Evolutionary conservation across 2,329 filamentous ascomycete species (phyloP).

Genomic region (Escovopsis weberi): DNA sequence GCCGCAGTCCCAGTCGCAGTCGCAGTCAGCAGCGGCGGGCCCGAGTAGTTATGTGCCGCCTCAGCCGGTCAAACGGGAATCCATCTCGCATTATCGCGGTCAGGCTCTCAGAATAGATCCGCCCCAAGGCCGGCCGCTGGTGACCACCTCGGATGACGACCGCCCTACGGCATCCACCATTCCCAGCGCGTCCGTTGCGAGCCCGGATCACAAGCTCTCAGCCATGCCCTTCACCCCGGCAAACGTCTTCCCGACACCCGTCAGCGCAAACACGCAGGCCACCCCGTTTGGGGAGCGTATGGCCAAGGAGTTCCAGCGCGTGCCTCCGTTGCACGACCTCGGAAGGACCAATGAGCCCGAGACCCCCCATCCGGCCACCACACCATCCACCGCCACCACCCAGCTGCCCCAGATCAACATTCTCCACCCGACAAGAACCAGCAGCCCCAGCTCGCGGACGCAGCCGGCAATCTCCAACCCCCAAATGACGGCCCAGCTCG

Average conservation of each 20-base stretch:
- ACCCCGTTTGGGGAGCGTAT: slow-evolving; percentile 32
- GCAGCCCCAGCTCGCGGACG: slow-evolving; percentile 28
- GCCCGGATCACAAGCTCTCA: slow-evolving; percentile 48
- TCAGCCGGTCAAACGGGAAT: slow-evolving; percentile 37
- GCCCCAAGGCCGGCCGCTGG: slow-evolving; percentile 40
- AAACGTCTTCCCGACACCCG: slow-evolving; percentile 46
- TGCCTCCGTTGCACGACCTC: slow-evolving; percentile 46
- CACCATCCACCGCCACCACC: slow-evolving; percentile 8
- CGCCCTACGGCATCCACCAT: slow-evolving; percentile 44
- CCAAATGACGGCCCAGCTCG: slow-evolving; percentile 44
- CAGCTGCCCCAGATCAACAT: slow-evolving; percentile 44
- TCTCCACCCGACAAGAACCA: slow-evolving; percentile 34
- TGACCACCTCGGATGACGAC: slow-evolving; percentile 36
- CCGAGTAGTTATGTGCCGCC: slow-evolving; percentile 13
- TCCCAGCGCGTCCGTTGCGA: slow-evolving; percentile 40
- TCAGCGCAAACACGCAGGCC: slow-evolving; percentile 39
- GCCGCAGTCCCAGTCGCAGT: slow-evolving; percentile 1
- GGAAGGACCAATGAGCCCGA: slow-evolving; percentile 38
- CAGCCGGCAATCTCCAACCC: slow-evolving; percentile 28
- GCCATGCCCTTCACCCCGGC: slow-evolving; percentile 38
- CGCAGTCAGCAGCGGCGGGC: background rate
- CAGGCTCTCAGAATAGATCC: slow-evolving; percentile 48
- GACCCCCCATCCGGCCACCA: slow-evolving; percentile 30
- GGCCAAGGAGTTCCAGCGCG: slow-evolving; percentile 44
- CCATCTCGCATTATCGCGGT: slow-evolving; percentile 44